Evolutionary conservation across 2,329 filamentous ascomycete species (phyloP).

Genomic region (Xylaria polymorpha): DNA sequence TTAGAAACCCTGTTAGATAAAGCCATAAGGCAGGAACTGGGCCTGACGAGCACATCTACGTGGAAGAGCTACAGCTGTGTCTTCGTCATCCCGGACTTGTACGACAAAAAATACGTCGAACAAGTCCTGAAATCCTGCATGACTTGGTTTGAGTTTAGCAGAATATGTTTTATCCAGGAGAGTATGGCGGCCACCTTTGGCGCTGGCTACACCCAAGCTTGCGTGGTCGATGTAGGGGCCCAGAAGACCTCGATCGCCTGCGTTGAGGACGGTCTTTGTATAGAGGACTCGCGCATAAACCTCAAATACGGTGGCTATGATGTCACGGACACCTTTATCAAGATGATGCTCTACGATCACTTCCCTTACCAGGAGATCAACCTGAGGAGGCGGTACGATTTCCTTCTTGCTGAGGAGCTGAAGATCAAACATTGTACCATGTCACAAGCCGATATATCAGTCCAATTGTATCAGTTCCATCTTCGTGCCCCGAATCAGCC

Average conservation of each 20-base stretch:
- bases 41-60: conserved; percentile 78
- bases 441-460: conserved; percentile 88
- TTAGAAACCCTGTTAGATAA: conserved; percentile 88
- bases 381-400: conserved; percentile 88
- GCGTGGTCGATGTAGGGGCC: conserved; percentile 94
- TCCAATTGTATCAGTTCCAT: conserved; percentile 90
- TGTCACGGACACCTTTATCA: conserved; percentile 93
- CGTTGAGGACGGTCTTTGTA: conserved; percentile 93
- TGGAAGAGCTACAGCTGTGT: conserved; percentile 95
- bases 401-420: conserved; percentile 91
- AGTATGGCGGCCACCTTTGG: conserved; percentile 95
- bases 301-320: conserved; percentile 93
- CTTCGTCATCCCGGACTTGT: conserved; percentile 96
- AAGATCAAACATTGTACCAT: conserved; percentile 95
- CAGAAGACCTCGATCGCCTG: conserved; percentile 98
- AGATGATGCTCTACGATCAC: conserved; percentile 97
- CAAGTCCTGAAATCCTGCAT: conserved; percentile 86
- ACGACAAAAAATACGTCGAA: conserved; percentile 93
- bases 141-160: conserved; percentile 88
- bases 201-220: conserved; percentile 91
- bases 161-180: conserved; percentile 95
- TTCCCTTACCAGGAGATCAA: conserved; percentile 98
- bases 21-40: conserved; percentile 86
- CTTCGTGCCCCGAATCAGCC: conserved; percentile 88
- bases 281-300: conserved; percentile 95